Evolutionary conservation across 192 early-diverging fungal genomes (phyloP), one percentile per base, ranked within the genome.

Genomic region (Linnemannia schmuckeri): DNA sequence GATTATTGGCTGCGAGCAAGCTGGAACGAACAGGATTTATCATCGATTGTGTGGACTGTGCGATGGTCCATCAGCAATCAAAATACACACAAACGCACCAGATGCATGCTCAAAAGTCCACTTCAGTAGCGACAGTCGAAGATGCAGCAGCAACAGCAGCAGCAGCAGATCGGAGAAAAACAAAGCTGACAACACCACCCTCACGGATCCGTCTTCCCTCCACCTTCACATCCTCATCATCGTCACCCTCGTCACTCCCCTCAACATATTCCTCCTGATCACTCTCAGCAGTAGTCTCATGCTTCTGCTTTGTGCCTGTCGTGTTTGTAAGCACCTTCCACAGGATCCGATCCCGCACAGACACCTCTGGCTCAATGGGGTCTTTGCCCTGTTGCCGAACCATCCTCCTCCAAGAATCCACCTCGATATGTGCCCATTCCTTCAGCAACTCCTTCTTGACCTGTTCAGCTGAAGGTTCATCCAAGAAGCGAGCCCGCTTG

Each of bases 351-450:
- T 78, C 76, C 22, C 73, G 55, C 9, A 40, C 33, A 20, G 57
- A 68, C 13, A 83, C 22, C 42, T 33, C 52, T 24, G 35, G n/a
- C 27, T 7, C 27, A 24, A 68, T 63, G 12, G 30, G n/a, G 6
- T 57, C 40, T 42, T 30, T 47, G 1, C 42, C 57, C 37, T 27
- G 20, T 12, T 66, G 44, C 18, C 27, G 38, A 70, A 22, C 20
- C 18, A n/a, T 63, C 41, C 52, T 24, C 37, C 73, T 42, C 72
- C 73, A 75, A 20, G 44, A 57, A 22, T 66, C 41, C 2, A 83
- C 76, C 77, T 83, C 72, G 41, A 83, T 13, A 27, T 83, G 82
- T 49, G n/a, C 70, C 82, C 82, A 83, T 33, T 75, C 82, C 37
- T 83, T 40, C 38, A 83, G 63, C 10, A 66, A 33, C 37, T 83